Evolutionary conservation across 1,139 yeast genomes (phyloP).

Genomic region (Candida neerlandica): DNA sequence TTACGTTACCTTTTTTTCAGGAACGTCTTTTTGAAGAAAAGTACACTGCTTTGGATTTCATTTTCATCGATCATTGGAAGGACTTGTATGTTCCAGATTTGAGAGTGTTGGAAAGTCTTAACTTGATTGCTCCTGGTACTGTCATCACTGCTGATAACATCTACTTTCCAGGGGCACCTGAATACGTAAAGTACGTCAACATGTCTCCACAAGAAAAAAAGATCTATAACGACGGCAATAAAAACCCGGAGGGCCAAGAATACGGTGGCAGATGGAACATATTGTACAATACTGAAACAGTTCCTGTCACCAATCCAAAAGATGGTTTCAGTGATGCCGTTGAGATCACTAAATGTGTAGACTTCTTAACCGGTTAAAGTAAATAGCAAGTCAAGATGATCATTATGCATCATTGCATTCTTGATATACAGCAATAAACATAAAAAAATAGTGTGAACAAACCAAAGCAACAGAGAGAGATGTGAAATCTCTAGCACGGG

Average conservation of each 20-base stretch:
- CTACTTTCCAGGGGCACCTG: slow-evolving; percentile 39
- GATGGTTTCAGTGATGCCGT: slow-evolving; percentile 28
- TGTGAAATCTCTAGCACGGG: too few species aligned
- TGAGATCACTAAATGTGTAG: slow-evolving; percentile 32
- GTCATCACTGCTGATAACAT: slow-evolving; percentile 45
- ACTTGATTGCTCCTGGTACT: slow-evolving; percentile 44
- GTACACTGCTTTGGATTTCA: slow-evolving; percentile 30
- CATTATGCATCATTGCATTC: neutral
- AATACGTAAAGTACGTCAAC: slow-evolving; percentile 41
- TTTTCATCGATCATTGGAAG: slow-evolving; percentile 48
- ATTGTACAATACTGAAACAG: slow-evolving; percentile 37
- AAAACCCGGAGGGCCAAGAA: slow-evolving; percentile 31
- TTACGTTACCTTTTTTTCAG: slow-evolving; percentile 30
- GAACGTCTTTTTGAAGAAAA: slow-evolving; percentile 16
- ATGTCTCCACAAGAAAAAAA: slow-evolving; percentile 40
- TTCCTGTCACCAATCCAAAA: slow-evolving; percentile 15
- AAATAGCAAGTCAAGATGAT: neutral
- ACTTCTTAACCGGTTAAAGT: slow-evolving; percentile 24
- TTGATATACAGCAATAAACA: neutral
- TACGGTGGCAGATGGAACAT: slow-evolving; percentile 48
- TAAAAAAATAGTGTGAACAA: neutral
- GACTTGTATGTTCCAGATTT: slow-evolving; percentile 45
- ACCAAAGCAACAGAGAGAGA: too few species aligned
- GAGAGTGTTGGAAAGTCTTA: slow-evolving; percentile 42
- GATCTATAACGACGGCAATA: slow-evolving; percentile 24